Conservation (phyloP, 1,139 yeast species). For the Candida sp. region DNA sequence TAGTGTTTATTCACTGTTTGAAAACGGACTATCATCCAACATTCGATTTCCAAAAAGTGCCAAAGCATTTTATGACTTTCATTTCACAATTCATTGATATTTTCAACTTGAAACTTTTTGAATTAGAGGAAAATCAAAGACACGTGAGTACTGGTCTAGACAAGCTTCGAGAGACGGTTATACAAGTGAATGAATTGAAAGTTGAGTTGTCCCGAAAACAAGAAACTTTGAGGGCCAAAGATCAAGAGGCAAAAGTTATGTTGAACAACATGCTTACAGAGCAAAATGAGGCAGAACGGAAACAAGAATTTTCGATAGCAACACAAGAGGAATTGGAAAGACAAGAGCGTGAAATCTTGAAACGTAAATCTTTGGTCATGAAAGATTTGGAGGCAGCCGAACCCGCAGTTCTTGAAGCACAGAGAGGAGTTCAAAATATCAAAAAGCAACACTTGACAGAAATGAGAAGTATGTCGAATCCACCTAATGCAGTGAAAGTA, state of each 20-base stretch:
- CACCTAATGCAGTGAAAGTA: conserved; percentile 84
- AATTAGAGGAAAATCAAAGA: conserved; percentile 64
- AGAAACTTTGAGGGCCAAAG: conserved; percentile 48
- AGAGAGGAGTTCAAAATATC: conserved; percentile 82
- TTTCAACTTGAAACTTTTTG: conserved; percentile 41
- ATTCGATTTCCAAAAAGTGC: conserved; percentile 19
- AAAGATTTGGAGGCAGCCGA: conserved; percentile 71
- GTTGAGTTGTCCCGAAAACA: conserved; percentile 54
- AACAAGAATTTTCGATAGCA: conserved; percentile 78
- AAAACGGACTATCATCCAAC: conserved; percentile 11
- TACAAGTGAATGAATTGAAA: conserved; percentile 65
- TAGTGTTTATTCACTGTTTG: conserved; percentile 45
- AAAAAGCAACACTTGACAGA: conserved; percentile 92
- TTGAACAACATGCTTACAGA: conserved; percentile 77
- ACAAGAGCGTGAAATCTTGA: conserved; percentile 62
- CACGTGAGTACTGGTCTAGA: conserved; percentile 75
- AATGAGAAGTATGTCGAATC: conserved; percentile 83
- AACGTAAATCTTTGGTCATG: conserved; percentile 55
- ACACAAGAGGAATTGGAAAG: conserved; percentile 67
- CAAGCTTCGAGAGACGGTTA: conserved; percentile 71
- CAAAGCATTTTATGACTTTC: conserved; percentile 53
- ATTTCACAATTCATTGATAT: conserved; percentile 44
- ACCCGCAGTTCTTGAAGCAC: conserved; percentile 84
- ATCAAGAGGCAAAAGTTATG: conserved; percentile 66
- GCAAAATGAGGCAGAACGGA: conserved; percentile 91